Percentiles rank a stretch among this genome's conserved stretches.
phyloP scores from a whole-genome alignment of 495 filamentous ascomycete species.

The Viridothelium virens region DNA sequence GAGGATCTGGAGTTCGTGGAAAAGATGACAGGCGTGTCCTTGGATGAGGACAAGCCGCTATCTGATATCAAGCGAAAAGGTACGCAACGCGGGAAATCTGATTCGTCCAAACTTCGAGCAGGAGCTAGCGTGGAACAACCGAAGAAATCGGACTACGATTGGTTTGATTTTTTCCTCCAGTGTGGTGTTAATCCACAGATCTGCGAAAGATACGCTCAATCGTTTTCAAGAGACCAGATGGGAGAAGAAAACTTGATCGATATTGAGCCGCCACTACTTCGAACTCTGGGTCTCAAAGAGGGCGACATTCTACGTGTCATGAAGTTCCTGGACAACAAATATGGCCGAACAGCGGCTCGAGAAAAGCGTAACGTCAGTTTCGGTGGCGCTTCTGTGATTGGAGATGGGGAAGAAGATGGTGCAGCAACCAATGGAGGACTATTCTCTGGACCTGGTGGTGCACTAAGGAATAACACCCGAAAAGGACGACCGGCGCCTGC shows the following conservation, averaged over 20 bases:
- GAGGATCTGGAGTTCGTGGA: constrained; percentile 95
- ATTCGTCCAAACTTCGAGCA: constrained; percentile 27
- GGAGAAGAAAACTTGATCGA: constrained; percentile 84
- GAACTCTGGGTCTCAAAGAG: constrained; percentile 83
- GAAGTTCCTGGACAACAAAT: constrained; percentile 79
- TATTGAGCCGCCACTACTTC: constrained; percentile 69
- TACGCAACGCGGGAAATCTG: constrained; percentile 22
- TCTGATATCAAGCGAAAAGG: constrained; percentile 59
- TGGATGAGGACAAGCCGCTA: constrained; percentile 95
- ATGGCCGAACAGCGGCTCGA: constrained; percentile 49
- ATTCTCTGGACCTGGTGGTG: constrained; percentile 85
- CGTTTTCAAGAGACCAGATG: constrained; percentile 87
- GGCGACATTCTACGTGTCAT: constrained; percentile 94
- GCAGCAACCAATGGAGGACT: constrained; percentile 49
- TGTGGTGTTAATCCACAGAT: constrained; percentile 85
- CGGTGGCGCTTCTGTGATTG: constrained; percentile 46
- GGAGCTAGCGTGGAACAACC: constrained; percentile 44
- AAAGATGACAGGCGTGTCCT: constrained; percentile 68
- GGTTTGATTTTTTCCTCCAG: constrained; percentile 96
- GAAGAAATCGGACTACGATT: constrained; percentile 75
- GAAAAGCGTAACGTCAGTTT: constrained; percentile 58
- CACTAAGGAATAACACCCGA: constrained; percentile 86
- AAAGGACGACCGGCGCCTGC: constrained; percentile 82
- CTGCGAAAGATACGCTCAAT: constrained; percentile 87
- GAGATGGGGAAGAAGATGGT: constrained; percentile 39